phyloP scores from a whole-genome alignment of 257 asterid genomes.

The Fraxinus americana region DNA sequence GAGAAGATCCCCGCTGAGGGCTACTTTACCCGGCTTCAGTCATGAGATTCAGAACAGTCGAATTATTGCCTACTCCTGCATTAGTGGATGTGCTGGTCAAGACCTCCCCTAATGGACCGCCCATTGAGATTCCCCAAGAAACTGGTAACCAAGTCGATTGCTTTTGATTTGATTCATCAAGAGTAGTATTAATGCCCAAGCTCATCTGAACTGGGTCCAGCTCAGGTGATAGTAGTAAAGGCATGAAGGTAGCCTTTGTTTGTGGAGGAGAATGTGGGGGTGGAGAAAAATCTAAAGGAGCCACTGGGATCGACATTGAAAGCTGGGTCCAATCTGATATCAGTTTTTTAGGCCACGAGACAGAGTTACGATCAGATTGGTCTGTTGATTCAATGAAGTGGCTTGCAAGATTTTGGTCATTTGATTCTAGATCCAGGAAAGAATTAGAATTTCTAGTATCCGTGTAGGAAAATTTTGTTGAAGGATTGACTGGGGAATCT shows the following conservation, averaged over 20 bases:
- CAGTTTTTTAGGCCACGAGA: slow-evolving; percentile 61
- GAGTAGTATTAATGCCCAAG: slow-evolving; percentile 44
- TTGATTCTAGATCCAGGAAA: slow-evolving; percentile 43
- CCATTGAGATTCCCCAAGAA: slow-evolving; percentile 46
- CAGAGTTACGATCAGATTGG: slow-evolving; percentile 42
- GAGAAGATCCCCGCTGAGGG: slow-evolving; percentile 37
- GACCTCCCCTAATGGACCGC: slow-evolving; percentile 56
- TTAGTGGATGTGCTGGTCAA: slow-evolving; percentile 32
- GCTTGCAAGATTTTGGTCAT: slow-evolving; percentile 47
- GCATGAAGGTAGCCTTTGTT: slow-evolving; percentile 51
- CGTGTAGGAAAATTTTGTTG: slow-evolving; percentile 54
- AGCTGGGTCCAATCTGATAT: slow-evolving; percentile 88
- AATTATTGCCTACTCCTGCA: slow-evolving; percentile 20
- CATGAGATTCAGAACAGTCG: slow-evolving; percentile 30
- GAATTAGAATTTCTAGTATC: slow-evolving; percentile 42
- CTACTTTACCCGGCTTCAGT: slow-evolving; percentile 33
- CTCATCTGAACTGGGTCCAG: slow-evolving; percentile 63
- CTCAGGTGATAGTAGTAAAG: slow-evolving; percentile 55
- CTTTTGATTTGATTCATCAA: slow-evolving; percentile 36
- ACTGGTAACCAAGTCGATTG: slow-evolving; percentile 62
- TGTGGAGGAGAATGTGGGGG: slow-evolving; percentile 54
- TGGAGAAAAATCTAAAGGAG: slow-evolving; percentile 58
- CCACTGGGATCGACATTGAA: slow-evolving; percentile 80
- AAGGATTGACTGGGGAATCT: slow-evolving; percentile 64
- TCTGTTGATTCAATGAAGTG: slow-evolving; percentile 67